These are phyloP conservation scores for Linnemannia schmuckeri DNA, from an alignment of 192 early-diverging fungal species.

Conservation along the genomic window DNA sequence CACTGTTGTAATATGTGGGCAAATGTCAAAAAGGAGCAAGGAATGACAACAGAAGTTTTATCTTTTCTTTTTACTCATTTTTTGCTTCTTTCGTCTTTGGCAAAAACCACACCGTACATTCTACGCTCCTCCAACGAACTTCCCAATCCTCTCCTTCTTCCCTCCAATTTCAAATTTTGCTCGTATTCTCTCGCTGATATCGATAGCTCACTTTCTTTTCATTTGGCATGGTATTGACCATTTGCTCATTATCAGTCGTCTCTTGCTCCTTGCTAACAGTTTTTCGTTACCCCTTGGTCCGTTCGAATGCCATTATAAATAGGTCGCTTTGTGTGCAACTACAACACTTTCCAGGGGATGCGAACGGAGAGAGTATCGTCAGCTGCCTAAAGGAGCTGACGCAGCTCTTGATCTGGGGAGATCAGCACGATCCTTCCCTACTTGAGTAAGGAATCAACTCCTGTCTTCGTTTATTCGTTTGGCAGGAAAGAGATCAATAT, in stretches of 20 bases:
- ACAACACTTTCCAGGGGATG: conserved; percentile 41
- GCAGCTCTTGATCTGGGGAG: conserved; percentile 60
- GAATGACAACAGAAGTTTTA: neutral
- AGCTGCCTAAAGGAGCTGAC: conserved; percentile 57
- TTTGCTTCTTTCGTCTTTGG: neutral
- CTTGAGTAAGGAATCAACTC: conserved; percentile 35
- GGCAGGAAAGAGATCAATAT: neutral
- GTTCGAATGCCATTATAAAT: neutral
- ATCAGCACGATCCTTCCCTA: conserved; percentile 40
- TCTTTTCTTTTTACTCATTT: neutral
- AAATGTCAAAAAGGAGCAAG: neutral
- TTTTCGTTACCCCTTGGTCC: neutral
- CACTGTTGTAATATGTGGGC: neutral
- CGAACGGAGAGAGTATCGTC: conserved; percentile 49
- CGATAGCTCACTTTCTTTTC: neutral
- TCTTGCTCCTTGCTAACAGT: neutral
- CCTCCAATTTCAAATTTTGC: neutral
- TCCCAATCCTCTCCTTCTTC: neutral
- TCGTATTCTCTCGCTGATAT: neutral
- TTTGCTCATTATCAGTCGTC: neutral
- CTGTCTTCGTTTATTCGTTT: neutral
- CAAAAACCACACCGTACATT: conserved; percentile 2
- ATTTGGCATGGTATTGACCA: neutral
- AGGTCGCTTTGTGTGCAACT: conserved; percentile 48
- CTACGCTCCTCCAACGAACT: neutral